Percentiles rank a stretch among this genome's conserved stretches.
Evolutionary conservation across 2,329 filamentous ascomycete species (phyloP).

Genomic region (Alternaria hordeiaustralica): DNA sequence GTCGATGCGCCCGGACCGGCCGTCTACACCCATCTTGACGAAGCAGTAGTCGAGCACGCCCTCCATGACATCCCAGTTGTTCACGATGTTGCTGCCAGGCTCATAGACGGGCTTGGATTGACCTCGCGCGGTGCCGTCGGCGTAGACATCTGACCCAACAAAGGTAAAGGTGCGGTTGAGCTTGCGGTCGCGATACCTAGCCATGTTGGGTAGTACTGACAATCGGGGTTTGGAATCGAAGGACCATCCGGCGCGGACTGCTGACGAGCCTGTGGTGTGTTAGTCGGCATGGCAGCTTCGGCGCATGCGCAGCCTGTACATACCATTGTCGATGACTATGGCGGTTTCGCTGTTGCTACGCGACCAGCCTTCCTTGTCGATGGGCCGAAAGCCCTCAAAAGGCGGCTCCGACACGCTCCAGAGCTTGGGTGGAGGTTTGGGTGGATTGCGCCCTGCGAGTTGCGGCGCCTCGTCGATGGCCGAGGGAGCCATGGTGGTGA

Average conservation of each 20-base stretch:
- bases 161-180: slow-evolving; percentile 90
- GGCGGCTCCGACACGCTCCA: slow-evolving; percentile 65
- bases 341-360: slow-evolving; percentile 69
- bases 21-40: slow-evolving; percentile 87
- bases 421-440: slow-evolving; percentile 61
- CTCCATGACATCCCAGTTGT: slow-evolving; percentile 98
- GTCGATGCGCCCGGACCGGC: slow-evolving; percentile 74
- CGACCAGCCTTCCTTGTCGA: slow-evolving; percentile 72
- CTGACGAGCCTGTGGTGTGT: slow-evolving; percentile 73
- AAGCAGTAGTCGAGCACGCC: slow-evolving; percentile 94
- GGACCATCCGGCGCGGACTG: slow-evolving; percentile 93
- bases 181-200: slow-evolving; percentile 94
- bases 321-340: slow-evolving; percentile 98
- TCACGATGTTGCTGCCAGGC: slow-evolving; percentile 85
- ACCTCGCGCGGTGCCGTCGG: slow-evolving; percentile 88
- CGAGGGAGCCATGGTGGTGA: slow-evolving; percentile 45
- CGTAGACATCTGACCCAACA: slow-evolving; percentile 89
- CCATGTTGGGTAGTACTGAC: slow-evolving; percentile 85
- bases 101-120: slow-evolving; percentile 94
- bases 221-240: slow-evolving; percentile 85
- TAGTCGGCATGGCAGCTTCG: slow-evolving; percentile 12
- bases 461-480: slow-evolving; percentile 48
- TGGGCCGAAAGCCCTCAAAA: slow-evolving; percentile 64
- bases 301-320: background rate
- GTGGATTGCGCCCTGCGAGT: slow-evolving; percentile 55